Conservation (phyloP, 768 basidiomycete genomes). For the Amanita phalloides region DNA sequence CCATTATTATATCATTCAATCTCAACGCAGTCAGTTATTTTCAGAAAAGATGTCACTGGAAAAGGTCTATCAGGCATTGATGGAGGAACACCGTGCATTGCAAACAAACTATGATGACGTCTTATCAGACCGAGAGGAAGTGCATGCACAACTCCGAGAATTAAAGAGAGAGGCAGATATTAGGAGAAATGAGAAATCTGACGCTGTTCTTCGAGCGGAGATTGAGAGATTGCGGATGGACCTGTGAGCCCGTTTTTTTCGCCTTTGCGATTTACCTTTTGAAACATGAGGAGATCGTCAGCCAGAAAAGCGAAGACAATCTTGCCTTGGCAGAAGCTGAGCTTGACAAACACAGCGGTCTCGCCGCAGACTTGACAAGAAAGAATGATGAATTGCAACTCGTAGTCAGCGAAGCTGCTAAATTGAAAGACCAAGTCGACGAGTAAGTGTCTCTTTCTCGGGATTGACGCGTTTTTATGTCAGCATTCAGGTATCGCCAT, state of each 20-base stretch:
- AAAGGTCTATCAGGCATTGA: conserved; percentile 63
- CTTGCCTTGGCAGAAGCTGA: conserved; percentile 74
- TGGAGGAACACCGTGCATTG: conserved; percentile 66
- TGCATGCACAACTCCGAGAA: conserved; percentile 49
- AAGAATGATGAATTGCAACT: conserved; percentile 75
- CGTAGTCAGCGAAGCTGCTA: conserved; percentile 66
- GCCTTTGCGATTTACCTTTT: conserved; percentile 5
- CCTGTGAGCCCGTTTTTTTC: conserved; percentile 50
- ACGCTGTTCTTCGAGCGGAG: conserved; percentile 69
- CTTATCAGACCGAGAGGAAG: conserved; percentile 71
- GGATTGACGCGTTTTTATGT: not conserved
- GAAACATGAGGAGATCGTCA: conserved; percentile 28
- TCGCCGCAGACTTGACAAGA: conserved; percentile 64
- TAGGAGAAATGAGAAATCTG: conserved; percentile 57
- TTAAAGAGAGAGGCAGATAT: conserved; percentile 47
- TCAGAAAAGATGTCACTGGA: conserved; percentile 83
- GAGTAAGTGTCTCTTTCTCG: conserved; percentile 46
- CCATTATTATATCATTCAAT: conserved; percentile 81
- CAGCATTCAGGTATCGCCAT: conserved; percentile 62
- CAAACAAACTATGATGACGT: conserved; percentile 73
- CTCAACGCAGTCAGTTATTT: conserved; percentile 64
- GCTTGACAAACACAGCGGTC: conserved; percentile 64
- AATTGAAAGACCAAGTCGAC: conserved; percentile 88
- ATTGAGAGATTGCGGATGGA: conserved; percentile 74
- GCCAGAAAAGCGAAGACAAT: conserved; percentile 92